Base-by-base conservation (phyloP, 345 rosid species). In the Camelina sativa region DNA sequence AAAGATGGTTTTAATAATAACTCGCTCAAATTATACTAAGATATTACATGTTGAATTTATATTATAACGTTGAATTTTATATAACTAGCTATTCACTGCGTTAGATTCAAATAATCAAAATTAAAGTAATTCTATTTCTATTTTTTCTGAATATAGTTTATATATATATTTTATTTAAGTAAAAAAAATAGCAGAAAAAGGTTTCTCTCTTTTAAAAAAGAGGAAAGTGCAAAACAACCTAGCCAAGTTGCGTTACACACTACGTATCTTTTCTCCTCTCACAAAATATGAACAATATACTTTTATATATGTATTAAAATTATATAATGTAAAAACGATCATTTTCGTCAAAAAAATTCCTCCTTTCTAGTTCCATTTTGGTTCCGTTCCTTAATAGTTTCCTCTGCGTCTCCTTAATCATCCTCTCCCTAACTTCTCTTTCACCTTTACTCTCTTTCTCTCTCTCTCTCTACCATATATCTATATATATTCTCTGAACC, bases 181-280 rank as follows among this genome's bases (percentile, higher is more conserved):
- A 15, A 60, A 9, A 60, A 9, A 2, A 56, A 60, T 8, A 61
- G 30, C 54, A 51, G 32, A 70, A 34, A 69, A 75, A 76, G 7
- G 19, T 55, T 70, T 69, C 12, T 69, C 37, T 54, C 20, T 71
- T 71, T 64, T 22, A 0, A 71, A 73, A 79, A 73, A 79, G 20
- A 48, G 40, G 70, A 70, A 30, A 62, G 67, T 77, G 80, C 76
- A 34, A 81, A 84, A 73, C 77, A 75, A 75, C 84, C 76, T 58
- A 65, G 68, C 80, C 73, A 46, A 82, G 85, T 81, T 84, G 84
- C 86, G 86, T 87, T 75, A 80, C 76, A 68, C 65, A 20, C 79
- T 86, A 89, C 91, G 95, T 85, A 84, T 85, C 91, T 82, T 55
- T 50, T 68, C 71, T 75, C 82, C 58, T 59, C 78, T 62, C 35